These are phyloP conservation scores for Nitzschia sp. DNA, from an alignment of 108 stramenopile genomes.

Conservation along the genomic window DNA sequence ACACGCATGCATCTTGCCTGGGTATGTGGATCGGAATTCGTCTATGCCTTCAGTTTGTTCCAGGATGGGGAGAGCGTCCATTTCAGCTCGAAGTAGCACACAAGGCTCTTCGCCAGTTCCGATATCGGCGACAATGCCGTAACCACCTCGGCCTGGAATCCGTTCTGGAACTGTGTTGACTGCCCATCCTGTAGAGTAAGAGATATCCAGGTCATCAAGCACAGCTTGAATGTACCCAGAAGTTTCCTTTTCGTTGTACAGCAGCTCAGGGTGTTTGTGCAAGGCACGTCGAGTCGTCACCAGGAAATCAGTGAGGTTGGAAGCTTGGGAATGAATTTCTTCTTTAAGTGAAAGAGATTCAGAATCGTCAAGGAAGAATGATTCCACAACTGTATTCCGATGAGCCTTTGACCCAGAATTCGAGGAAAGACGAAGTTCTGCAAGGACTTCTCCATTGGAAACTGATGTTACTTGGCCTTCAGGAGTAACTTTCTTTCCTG, in stretches of 20 bases:
- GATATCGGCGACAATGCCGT: conserved; percentile 80
- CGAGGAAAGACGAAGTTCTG: no score
- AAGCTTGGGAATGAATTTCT: conserved; percentile 31
- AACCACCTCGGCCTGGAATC: conserved; percentile 56
- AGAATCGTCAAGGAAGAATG: conserved; percentile 11
- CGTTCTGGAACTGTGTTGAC: conserved; percentile 59
- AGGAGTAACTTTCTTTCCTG: no score
- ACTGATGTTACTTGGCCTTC: no score
- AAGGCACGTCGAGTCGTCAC: conserved; percentile 55
- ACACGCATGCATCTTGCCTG: conserved; percentile 91
- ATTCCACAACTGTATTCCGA: conserved; percentile 27
- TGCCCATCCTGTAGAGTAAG: conserved; percentile 67
- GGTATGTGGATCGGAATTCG: conserved; percentile 48
- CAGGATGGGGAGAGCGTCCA: conserved; percentile 90
- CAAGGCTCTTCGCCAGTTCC: conserved; percentile 70
- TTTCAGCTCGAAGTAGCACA: conserved; percentile 86
- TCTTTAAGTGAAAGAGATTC: conserved; percentile 17
- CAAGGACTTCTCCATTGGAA: no score
- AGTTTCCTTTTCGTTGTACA: conserved; percentile 73
- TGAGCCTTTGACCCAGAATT: no score
- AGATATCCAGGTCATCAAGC: conserved; percentile 55
- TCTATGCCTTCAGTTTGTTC: conserved; percentile 60
- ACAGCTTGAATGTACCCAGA: conserved; percentile 58
- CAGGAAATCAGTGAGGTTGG: conserved; percentile 47
- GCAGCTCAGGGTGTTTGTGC: conserved; percentile 77